These are phyloP conservation scores for Saccharomycopsis sp. DNA, from an alignment of 805 yeast genomes.

Conservation along the genomic window DNA sequence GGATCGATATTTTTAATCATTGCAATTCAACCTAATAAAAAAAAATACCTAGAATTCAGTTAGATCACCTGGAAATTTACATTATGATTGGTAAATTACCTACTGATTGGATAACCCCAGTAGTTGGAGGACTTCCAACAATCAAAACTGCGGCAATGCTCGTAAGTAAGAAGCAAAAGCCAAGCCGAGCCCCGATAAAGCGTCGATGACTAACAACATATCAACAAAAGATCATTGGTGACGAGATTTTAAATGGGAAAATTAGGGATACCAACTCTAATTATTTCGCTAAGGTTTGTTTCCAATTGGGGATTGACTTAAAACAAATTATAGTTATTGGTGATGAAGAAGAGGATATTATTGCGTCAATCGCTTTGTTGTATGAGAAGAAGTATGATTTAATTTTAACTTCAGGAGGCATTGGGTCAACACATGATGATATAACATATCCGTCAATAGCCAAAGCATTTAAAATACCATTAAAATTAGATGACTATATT, in stretches of 20 bases:
- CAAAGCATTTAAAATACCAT: conserved; percentile 46
- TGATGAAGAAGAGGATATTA: conserved; percentile 64
- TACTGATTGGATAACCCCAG: conserved; percentile 1
- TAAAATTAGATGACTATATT: conserved; percentile 48
- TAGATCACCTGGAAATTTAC: no score
- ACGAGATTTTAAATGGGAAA: conserved; percentile 82
- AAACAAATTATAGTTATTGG: conserved; percentile 67
- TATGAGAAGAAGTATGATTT: conserved; percentile 52
- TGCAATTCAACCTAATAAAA: no score
- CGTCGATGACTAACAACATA: background rate
- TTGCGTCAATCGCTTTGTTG: conserved; percentile 40
- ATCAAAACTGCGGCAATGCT: conserved; percentile 13
- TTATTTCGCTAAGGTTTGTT: conserved; percentile 65
- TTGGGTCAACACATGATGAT: conserved; percentile 90
- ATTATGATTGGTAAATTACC: no score
- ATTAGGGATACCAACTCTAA: conserved; percentile 73
- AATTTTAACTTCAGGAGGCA: conserved; percentile 54
- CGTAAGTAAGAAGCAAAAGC: conserved; percentile 1
- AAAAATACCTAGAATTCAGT: no score
- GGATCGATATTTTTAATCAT: no score
- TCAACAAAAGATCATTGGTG: conserved; percentile 56
- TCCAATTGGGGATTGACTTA: conserved; percentile 57
- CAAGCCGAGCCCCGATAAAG: background rate
- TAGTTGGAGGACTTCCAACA: background rate
- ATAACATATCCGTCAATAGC: conserved; percentile 77